Conservation (phyloP, 257 asterid species). For the Verbena officinalis region DNA sequence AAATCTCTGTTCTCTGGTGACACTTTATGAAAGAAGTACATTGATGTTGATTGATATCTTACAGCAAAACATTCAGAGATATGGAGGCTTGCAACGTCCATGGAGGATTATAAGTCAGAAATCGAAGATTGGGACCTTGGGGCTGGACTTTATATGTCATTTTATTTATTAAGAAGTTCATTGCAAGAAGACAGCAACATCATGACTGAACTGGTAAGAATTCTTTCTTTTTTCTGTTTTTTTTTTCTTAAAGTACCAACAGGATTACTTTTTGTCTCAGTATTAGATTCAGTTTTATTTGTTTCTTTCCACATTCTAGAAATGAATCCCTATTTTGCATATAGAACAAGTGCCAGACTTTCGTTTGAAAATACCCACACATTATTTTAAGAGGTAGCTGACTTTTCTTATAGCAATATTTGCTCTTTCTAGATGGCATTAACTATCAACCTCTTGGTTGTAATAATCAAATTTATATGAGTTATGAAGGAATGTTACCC, state of each 20-base stretch:
- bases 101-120: conserved; percentile 86
- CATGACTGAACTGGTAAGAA: conserved; percentile 62
- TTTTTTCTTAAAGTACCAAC: too few species aligned
- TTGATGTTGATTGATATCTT: conserved; percentile 33
- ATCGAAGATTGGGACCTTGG: conserved; percentile 97
- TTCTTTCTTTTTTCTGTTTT: conserved; percentile 23
- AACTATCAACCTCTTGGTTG: neutral
- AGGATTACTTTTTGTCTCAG: conserved; percentile 9
- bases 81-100: conserved; percentile 75
- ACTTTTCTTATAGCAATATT: conserved; percentile 15
- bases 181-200: conserved; percentile 63
- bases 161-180: conserved; percentile 62
- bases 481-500: conserved; percentile 1
- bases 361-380: conserved; percentile 8
- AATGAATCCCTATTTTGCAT: conserved; percentile 17
- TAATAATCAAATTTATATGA: conserved; percentile 15
- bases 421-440: conserved; percentile 17
- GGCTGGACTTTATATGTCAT: conserved; percentile 86
- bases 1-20: conserved; percentile 7
- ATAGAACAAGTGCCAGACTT: conserved; percentile 10
- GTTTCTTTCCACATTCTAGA: conserved; percentile 1
- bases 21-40: conserved; percentile 2
- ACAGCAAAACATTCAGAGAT: conserved; percentile 80
- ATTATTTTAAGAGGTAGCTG: conserved; percentile 15
- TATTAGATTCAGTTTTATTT: neutral